phyloP scores from a whole-genome alignment of 2,329 filamentous ascomycete species.

The Trichoderma atrobrunneum region DNA sequence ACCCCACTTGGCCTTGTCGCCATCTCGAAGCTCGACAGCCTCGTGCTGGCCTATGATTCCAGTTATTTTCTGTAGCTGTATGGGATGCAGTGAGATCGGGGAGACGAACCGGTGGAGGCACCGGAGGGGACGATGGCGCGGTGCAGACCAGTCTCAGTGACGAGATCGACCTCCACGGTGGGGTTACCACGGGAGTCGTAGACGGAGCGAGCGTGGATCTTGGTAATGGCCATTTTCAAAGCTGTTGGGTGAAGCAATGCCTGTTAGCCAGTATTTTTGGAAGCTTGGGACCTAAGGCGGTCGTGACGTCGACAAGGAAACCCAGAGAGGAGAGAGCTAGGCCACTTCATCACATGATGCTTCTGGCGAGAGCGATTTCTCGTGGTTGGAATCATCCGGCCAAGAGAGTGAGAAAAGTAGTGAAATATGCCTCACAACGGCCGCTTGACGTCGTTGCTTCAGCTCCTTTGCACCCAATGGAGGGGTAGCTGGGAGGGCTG shows the following conservation, averaged over 20 bases:
- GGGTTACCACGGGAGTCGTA: slow-evolving; percentile 99
- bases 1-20: slow-evolving; percentile 80
- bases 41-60: slow-evolving; percentile 71
- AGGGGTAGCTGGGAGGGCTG: slow-evolving; percentile 20
- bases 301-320: not conserved
- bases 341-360: not conserved
- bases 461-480: slow-evolving; percentile 17
- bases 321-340: not conserved
- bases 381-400: not conserved
- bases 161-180: slow-evolving; percentile 96
- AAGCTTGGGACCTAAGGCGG: not conserved
- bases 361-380: not conserved
- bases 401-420: not conserved
- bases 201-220: slow-evolving; percentile 89
- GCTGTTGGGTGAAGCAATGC: not conserved
- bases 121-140: slow-evolving; percentile 96
- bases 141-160: slow-evolving; percentile 95
- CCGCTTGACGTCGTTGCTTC: slow-evolving; percentile 4
- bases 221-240: slow-evolving; percentile 80
- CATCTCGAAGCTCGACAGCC: slow-evolving; percentile 86
- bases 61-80: slow-evolving; percentile 29
- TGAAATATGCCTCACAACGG: slow-evolving; percentile 27
- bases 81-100: slow-evolving; percentile 26
- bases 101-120: slow-evolving; percentile 78
- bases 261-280: not conserved